Evolutionary conservation across 1,284 basidiomycete genomes (phyloP).

Genomic region (Puccinia novopanici): DNA sequence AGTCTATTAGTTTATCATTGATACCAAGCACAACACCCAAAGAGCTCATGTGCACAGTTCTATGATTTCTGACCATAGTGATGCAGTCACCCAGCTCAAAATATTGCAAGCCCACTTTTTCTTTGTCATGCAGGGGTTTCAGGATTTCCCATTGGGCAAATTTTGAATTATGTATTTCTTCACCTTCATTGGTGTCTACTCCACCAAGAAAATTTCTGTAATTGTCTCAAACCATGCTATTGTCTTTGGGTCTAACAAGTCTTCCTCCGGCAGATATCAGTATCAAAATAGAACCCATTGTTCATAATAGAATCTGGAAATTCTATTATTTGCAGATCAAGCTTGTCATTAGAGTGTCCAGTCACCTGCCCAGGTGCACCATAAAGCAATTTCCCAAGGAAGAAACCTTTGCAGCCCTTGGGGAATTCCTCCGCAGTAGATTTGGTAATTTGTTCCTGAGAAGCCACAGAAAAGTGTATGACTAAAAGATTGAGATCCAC

Average conservation of each 20-base stretch:
- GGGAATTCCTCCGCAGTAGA: constrained; percentile 87
- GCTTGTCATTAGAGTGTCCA: constrained; percentile 67
- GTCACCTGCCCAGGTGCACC: constrained; percentile 91
- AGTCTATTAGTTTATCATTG: constrained; percentile 81
- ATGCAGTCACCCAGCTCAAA: constrained; percentile 93
- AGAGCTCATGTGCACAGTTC: constrained; percentile 84
- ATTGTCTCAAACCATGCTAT: constrained; percentile 76
- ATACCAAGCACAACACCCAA: constrained; percentile 93
- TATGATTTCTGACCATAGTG: constrained; percentile 87
- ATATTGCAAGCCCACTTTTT: constrained; percentile 84
- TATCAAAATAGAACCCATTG: neutral
- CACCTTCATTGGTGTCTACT: constrained; percentile 68
- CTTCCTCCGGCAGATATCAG: constrained; percentile 73
- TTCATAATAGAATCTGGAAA: constrained; percentile 56
- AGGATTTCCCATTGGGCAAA: too few species aligned
- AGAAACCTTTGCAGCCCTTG: constrained; percentile 85
- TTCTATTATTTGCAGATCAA: constrained; percentile 80
- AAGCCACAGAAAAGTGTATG: neutral
- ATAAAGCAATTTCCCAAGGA: constrained; percentile 88
- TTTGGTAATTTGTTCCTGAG: constrained; percentile 69
- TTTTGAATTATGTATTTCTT: constrained; percentile 87
- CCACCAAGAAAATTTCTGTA: constrained; percentile 70
- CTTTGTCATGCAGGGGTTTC: too few species aligned
- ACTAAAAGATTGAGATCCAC: neutral
- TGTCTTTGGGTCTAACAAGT: constrained; percentile 83